Evolutionary conservation across 441 rosid species (phyloP), one percentile per base, ranked within the genome.

Genomic region (Erodium moschatum): DNA sequence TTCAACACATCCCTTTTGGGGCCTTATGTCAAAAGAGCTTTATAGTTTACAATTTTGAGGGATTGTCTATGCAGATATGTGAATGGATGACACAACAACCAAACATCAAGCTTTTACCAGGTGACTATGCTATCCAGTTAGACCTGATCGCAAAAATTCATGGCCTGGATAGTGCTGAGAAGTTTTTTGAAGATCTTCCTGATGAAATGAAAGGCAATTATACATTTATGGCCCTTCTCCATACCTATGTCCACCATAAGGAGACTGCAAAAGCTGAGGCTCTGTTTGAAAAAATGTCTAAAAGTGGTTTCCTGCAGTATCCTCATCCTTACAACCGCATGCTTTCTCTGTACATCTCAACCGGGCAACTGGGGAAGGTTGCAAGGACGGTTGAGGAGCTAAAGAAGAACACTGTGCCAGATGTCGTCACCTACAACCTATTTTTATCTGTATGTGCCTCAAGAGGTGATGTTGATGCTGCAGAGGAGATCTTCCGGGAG

Each of bases 91-190:
- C 81, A 56, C 75, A 79, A 60, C 90, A 86, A 74, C 77, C 76
- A 70, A 96, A 84, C 73, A 81, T 89, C 52, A 85, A 84, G 81
- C 80, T 94, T 38, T 69, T 85, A 74, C 76, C 91, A 0, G 96
- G 98, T 69, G 97, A 94, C 70, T 94, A 86, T 73, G 97, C 97
- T 10, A 87, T 91, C 50, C 96, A 93, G 73, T 78, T 91, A 79
- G 98, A 93, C 80, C 84, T 93, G 78, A 79, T 88, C 62, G 83
- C 89, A 0, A 94, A 94, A 82, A 70, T 89, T 27, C 91, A 89
- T 0, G 89, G 94, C 64, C 76, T 91, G 64, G 70, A 77, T 48
- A 87, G 87, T 35, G 92, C 88, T 0, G 98, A 94, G 80, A 88
- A 86, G 77, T 88, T 91, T 77, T 91, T 89, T 64, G 91, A 89